Evolutionary conservation across 2,329 filamentous ascomycete species (phyloP).

Genomic region (Pseudocercospora macadamiae): DNA sequence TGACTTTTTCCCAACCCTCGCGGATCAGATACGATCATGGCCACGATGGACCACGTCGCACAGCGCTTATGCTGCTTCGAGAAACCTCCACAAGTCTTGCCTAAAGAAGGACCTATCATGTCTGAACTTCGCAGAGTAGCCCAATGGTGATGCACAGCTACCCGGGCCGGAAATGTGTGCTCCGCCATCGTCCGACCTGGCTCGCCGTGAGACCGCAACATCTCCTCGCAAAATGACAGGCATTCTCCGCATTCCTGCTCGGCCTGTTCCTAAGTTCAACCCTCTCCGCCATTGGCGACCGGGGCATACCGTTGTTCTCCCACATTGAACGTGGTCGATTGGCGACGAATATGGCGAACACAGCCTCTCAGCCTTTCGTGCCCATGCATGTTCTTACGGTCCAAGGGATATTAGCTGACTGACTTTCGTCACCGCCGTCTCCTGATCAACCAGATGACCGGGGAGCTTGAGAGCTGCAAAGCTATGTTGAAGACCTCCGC

Average conservation of each 20-base stretch:
- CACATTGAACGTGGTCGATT: not conserved
- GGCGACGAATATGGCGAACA: not conserved
- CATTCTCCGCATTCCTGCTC: slow-evolving; percentile 21
- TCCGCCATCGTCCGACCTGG: not conserved
- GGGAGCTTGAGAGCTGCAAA: slow-evolving; percentile 9
- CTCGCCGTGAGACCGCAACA: not conserved
- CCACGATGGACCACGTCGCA: too few relatives aligned
- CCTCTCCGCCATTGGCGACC: slow-evolving; percentile 10
- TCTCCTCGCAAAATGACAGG: slow-evolving; percentile 9
- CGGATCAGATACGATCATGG: too few relatives aligned
- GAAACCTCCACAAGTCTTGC: not conserved
- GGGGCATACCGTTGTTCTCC: not conserved
- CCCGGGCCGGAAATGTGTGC: not conserved
- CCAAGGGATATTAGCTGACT: not conserved
- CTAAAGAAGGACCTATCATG: not conserved
- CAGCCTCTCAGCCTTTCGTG: slow-evolving; percentile 1
- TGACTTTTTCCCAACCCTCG: too few relatives aligned
- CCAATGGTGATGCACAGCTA: not conserved
- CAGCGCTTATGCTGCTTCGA: too few relatives aligned
- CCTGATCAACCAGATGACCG: slow-evolving; percentile 11
- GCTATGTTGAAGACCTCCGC: not conserved
- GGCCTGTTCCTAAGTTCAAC: slow-evolving; percentile 5
- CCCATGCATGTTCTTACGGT: not conserved
- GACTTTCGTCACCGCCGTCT: slow-evolving; percentile 11
- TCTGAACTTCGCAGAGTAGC: not conserved